These are phyloP conservation scores for Hysterium pulicare DNA, from an alignment of 2,329 filamentous ascomycete genomes.

Conservation along the genomic window DNA sequence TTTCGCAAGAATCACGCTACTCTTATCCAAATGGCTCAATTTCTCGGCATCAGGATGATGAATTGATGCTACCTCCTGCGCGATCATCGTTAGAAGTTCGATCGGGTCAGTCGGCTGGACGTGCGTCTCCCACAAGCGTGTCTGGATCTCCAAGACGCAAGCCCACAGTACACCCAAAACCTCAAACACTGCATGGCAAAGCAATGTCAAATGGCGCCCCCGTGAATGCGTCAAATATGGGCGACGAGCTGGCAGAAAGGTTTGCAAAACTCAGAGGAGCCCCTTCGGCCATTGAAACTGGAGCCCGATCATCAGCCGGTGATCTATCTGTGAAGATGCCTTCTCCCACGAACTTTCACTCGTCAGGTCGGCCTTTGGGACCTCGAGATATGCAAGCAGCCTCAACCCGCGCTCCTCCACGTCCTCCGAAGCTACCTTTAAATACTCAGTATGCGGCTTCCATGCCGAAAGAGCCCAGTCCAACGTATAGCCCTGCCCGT, in stretches of 20 bases:
- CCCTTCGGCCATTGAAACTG: slow-evolving; percentile 18
- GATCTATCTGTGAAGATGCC: slow-evolving; percentile 41
- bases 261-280: slow-evolving; percentile 35
- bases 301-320: slow-evolving; percentile 17
- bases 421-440: slow-evolving; percentile 47
- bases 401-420: slow-evolving; percentile 19
- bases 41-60: slow-evolving; percentile 23
- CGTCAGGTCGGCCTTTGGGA: slow-evolving; percentile 38
- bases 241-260: slow-evolving; percentile 33
- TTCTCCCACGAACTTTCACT: slow-evolving; percentile 37
- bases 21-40: slow-evolving; percentile 12
- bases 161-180: slow-evolving; percentile 61
- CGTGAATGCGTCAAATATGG: slow-evolving; percentile 13
- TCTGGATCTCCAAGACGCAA: slow-evolving; percentile 24
- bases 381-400: slow-evolving; percentile 52
- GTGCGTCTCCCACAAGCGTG: slow-evolving; percentile 17
- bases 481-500: slow-evolving; percentile 74
- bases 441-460: slow-evolving; percentile 52
- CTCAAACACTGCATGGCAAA: slow-evolving; percentile 63
- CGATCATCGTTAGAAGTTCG: slow-evolving; percentile 19
- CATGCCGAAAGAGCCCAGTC: slow-evolving; percentile 68
- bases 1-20: slow-evolving; percentile 3
- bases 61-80: slow-evolving; percentile 30
- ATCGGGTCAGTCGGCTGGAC: slow-evolving; percentile 15
- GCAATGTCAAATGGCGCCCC: slow-evolving; percentile 40